Evolutionary conservation across 2,329 filamentous ascomycete genomes (phyloP).

Genomic region (Ophiostoma ulmi): DNA sequence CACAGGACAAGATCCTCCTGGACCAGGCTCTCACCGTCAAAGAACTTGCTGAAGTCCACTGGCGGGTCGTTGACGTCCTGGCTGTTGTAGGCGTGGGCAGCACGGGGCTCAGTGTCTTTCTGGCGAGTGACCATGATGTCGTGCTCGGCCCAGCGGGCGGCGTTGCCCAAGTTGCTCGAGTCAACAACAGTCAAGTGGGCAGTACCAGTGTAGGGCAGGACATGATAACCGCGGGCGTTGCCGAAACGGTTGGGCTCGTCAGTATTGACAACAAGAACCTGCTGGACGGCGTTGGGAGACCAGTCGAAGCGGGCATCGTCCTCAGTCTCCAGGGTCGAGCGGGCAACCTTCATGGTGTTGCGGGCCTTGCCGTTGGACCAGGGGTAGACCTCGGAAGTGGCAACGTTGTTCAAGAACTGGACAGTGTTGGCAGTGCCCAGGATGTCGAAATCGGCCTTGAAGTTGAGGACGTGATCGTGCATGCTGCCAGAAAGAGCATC

Average conservation of each 20-base stretch:
- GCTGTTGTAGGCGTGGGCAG: slow-evolving; percentile 43
- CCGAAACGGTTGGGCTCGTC: slow-evolving; percentile 46
- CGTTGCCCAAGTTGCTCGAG: slow-evolving; percentile 42
- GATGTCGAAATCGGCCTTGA: slow-evolving; percentile 51
- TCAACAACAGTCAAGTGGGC: slow-evolving; percentile 46
- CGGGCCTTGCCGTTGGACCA: slow-evolving; percentile 45
- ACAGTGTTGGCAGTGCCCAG: slow-evolving; percentile 45
- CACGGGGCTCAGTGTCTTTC: slow-evolving; percentile 49
- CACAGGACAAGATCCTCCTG: slow-evolving; percentile 48
- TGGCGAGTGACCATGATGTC: slow-evolving; percentile 48
- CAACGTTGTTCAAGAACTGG: slow-evolving; percentile 35
- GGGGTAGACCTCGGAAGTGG: slow-evolving; percentile 37
- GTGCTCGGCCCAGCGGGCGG: slow-evolving; percentile 46
- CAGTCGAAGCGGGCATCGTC: slow-evolving; percentile 45
- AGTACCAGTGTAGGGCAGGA: slow-evolving; percentile 39
- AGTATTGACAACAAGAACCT: slow-evolving; percentile 49
- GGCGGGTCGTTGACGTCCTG: slow-evolving; percentile 44
- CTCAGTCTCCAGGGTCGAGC: slow-evolving; percentile 41
- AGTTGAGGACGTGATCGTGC: slow-evolving; percentile 54
- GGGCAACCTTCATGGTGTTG: slow-evolving; percentile 49
- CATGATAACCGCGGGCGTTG: slow-evolving; percentile 48
- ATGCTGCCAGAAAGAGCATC: slow-evolving; percentile 45
- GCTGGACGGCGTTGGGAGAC: slow-evolving; percentile 42
- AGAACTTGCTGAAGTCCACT: slow-evolving; percentile 48
- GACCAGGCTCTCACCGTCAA: slow-evolving; percentile 40